Conservation (phyloP, 2,329 filamentous ascomycete genomes). For the Colletotrichum sp. region DNA sequence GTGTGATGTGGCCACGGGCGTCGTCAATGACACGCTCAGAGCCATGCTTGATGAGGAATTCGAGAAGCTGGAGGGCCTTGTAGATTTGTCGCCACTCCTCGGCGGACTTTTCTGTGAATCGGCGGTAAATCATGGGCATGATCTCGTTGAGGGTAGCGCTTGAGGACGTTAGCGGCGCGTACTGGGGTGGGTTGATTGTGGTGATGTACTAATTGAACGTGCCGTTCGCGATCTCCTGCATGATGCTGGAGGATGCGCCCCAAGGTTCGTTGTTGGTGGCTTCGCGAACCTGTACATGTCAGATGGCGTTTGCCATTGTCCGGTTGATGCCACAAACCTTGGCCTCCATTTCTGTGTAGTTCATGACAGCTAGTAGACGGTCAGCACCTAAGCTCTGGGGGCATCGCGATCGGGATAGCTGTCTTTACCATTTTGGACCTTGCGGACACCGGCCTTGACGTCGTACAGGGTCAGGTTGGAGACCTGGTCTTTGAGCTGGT, state of each 20-base stretch:
- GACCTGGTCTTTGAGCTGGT: slow-evolving; percentile 83
- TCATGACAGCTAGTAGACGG: slow-evolving; percentile 81
- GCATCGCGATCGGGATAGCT: slow-evolving; percentile 6
- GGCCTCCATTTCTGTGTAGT: slow-evolving; percentile 92
- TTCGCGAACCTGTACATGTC: slow-evolving; percentile 77
- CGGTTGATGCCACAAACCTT: slow-evolving; percentile 50
- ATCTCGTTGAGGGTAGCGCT: slow-evolving; percentile 98
- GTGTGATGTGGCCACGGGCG: slow-evolving; percentile 90
- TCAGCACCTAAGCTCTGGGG: slow-evolving; percentile 30
- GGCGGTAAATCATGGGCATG: slow-evolving; percentile 99
- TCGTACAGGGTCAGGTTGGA: slow-evolving; percentile 94
- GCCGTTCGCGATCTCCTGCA: slow-evolving; percentile 98
- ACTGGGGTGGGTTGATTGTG: background rate
- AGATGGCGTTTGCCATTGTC: slow-evolving; percentile 4
- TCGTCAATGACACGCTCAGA: slow-evolving; percentile 98
- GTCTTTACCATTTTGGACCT: slow-evolving; percentile 90
- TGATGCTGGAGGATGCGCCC: slow-evolving; percentile 82
- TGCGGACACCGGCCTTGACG: slow-evolving; percentile 91
- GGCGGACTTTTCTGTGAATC: slow-evolving; percentile 96
- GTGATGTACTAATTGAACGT: slow-evolving; percentile 91
- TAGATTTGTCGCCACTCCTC: slow-evolving; percentile 99
- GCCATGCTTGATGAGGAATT: slow-evolving; percentile 97
- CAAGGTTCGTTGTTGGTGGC: slow-evolving; percentile 99
- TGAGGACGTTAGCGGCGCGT: background rate
- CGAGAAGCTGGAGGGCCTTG: slow-evolving; percentile 94